Conservation (phyloP, 2,329 filamentous ascomycete species). For the Trichophyton verrucosum region DNA sequence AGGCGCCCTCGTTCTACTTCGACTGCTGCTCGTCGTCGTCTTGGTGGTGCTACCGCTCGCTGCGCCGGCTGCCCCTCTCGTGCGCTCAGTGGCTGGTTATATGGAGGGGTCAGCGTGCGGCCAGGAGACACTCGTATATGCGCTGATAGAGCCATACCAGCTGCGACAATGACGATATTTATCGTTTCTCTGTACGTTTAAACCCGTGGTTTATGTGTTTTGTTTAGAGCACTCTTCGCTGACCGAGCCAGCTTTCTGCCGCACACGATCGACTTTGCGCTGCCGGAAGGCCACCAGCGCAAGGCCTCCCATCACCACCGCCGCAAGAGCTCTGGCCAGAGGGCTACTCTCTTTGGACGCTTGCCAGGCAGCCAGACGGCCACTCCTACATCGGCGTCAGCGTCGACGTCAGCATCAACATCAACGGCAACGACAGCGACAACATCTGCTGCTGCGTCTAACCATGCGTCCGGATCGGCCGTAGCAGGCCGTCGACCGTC, state of each 20-base stretch:
- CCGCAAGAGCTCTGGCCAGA: conserved; percentile 12
- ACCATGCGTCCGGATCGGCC: background rate
- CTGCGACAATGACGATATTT: conserved; percentile 43
- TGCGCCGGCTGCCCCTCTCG: background rate
- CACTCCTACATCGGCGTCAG: background rate
- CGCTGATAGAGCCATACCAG: background rate
- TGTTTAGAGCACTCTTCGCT: conserved; percentile 13
- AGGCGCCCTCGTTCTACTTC: background rate
- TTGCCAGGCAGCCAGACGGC: conserved; percentile 10
- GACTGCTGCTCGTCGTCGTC: background rate
- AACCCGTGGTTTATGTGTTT: conserved; percentile 33
- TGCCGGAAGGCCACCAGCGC: conserved; percentile 22
- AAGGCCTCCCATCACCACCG: conserved; percentile 5
- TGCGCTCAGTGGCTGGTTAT: background rate
- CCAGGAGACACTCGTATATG: background rate
- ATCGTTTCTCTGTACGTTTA: conserved; percentile 46
- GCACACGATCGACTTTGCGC: conserved; percentile 79
- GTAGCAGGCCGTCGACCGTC: background rate
- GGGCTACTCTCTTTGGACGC: conserved; percentile 27
- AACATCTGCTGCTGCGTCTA: background rate
- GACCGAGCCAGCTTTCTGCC: conserved; percentile 62
- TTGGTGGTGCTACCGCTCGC: background rate
- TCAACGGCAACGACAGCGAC: background rate
- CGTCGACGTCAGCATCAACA: background rate
- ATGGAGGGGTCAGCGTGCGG: background rate